Evolutionary conservation across 768 basidiomycete genomes (phyloP).

Genomic region (Mycena latifolia): DNA sequence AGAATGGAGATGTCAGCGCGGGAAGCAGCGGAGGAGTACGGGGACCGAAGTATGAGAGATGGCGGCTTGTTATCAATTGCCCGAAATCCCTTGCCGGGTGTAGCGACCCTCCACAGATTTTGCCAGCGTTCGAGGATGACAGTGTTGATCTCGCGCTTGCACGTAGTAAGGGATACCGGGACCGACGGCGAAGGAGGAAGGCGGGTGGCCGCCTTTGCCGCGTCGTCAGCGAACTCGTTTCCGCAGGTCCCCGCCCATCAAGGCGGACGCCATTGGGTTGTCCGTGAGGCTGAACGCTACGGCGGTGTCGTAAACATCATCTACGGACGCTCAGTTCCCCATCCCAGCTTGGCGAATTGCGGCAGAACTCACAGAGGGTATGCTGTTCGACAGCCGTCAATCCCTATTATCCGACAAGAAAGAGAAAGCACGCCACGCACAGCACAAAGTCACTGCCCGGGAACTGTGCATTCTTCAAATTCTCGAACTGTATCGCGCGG

Average conservation of each 20-base stretch:
- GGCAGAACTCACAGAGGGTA: conserved; percentile 11
- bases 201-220: too few species aligned
- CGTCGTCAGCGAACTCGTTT: too few species aligned
- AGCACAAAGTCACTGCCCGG: conserved; percentile 12
- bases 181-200: too few species aligned
- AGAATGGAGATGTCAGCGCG: too few species aligned
- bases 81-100: too few species aligned
- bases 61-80: too few species aligned
- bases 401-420: neutral
- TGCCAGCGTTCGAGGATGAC: too few species aligned
- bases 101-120: too few species aligned
- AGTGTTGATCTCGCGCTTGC: too few species aligned
- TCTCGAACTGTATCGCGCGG: conserved; percentile 12
- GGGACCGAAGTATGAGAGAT: too few species aligned
- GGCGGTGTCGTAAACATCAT: conserved; percentile 16
- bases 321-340: neutral
- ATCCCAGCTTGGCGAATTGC: neutral
- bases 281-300: conserved; percentile 13
- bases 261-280: conserved; percentile 5
- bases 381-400: neutral
- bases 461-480: neutral
- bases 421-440: conserved; percentile 2
- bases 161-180: too few species aligned
- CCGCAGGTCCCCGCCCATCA: neutral
- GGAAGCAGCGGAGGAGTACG: too few species aligned